phyloP scores from a whole-genome alignment of 495 filamentous ascomycete species.

The Penicillium cinerascens region DNA sequence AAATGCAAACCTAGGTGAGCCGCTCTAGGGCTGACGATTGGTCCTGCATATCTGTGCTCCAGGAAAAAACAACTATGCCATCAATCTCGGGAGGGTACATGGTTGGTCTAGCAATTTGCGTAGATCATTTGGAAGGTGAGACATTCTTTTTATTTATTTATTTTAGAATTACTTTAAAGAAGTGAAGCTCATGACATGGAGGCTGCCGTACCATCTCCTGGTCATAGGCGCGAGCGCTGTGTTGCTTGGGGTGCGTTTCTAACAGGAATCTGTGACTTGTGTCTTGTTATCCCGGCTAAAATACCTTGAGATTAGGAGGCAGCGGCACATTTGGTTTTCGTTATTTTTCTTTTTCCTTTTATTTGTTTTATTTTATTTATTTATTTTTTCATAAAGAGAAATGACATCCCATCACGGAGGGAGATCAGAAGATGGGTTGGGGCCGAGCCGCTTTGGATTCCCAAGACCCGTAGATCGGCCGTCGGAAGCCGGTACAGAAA shows the following conservation, averaged over 20 bases:
- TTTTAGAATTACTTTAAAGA: no score
- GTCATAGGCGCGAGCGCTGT: no score
- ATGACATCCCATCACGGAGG: not conserved
- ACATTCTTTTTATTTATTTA: not conserved
- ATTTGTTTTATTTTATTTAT: no score
- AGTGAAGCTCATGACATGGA: not conserved
- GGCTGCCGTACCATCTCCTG: no score
- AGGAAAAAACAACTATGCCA: slow-evolving; percentile 1
- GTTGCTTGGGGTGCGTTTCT: no score
- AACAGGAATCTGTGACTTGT: no score
- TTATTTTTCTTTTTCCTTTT: no score
- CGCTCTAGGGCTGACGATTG: not conserved
- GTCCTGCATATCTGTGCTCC: not conserved
- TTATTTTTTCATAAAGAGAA: not conserved
- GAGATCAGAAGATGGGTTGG: not conserved
- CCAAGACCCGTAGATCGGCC: not conserved
- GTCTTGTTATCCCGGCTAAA: no score
- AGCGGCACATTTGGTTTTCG: no score
- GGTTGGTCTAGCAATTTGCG: not conserved
- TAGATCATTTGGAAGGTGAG: not conserved
- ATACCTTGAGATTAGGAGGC: no score
- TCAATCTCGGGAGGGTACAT: slow-evolving; percentile 3
- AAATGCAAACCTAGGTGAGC: not conserved
- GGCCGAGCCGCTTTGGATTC: not conserved
- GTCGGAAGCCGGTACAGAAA: not conserved